These are phyloP conservation scores for Lumnitzera littorea DNA, from an alignment of 345 rosid species.

Conservation along the genomic window DNA sequence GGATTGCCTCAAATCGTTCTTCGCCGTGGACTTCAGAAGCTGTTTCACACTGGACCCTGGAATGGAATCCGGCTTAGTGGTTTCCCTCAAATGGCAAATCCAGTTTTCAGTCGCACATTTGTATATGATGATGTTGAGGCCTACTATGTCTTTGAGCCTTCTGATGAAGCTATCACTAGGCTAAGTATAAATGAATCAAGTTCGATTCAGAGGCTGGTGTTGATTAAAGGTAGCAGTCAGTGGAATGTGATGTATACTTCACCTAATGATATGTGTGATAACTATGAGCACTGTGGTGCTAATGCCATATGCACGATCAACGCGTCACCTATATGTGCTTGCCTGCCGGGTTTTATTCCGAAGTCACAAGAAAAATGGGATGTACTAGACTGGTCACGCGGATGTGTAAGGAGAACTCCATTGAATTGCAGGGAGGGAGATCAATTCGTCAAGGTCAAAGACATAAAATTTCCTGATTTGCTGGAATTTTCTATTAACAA, in stretches of 20 bases:
- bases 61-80: constrained; percentile 6
- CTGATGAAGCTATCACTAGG: not conserved
- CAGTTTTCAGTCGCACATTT: not conserved
- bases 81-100: constrained; percentile 1
- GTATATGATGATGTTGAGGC: constrained; percentile 7
- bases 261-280: constrained; percentile 22
- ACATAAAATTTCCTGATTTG: constrained; percentile 21
- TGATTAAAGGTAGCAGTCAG: not conserved
- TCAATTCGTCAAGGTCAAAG: constrained; percentile 13
- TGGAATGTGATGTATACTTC: constrained; percentile 21
- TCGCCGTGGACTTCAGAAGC: not conserved
- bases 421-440: constrained; percentile 18
- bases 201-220: not conserved
- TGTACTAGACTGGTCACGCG: constrained; percentile 14
- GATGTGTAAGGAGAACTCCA: constrained; percentile 21
- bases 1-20: constrained; percentile 2
- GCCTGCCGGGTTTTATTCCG: constrained; percentile 29
- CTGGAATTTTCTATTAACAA: not conserved
- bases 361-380: constrained; percentile 15
- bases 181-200: constrained; percentile 16
- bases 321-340: constrained; percentile 8
- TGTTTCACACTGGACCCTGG: constrained; percentile 5
- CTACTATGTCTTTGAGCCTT: constrained; percentile 10
- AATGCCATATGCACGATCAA: constrained; percentile 16
- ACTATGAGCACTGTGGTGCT: constrained; percentile 19